Percentiles rank a stretch among this genome's conserved stretches.
These are phyloP conservation scores for Dendrobium chrysotoxum DNA, from an alignment of 106 monocot genomes.

Conservation along the genomic window DNA sequence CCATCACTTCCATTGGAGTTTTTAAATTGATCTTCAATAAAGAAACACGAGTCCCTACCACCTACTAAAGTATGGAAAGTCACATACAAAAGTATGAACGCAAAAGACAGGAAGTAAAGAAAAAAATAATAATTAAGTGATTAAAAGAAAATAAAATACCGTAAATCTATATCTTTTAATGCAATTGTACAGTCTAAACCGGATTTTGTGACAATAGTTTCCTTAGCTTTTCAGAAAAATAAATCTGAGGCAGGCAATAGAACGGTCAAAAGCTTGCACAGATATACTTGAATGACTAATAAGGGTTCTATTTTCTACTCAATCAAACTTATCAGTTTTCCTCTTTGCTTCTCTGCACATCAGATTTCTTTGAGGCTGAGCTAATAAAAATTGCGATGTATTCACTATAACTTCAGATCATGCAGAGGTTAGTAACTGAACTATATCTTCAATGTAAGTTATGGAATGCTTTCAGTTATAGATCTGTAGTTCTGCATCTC, in stretches of 20 bases:
- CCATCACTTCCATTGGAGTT: too few relatives aligned
- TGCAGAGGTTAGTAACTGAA: background rate
- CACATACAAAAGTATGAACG: too few relatives aligned
- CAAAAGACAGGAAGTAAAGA: too few relatives aligned
- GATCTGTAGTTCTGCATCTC: too few relatives aligned
- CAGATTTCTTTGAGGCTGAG: background rate
- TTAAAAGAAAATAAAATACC: background rate
- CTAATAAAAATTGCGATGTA: background rate
- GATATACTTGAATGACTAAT: background rate
- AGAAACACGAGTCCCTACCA: background rate
- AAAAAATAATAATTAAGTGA: background rate
- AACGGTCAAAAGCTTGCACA: background rate
- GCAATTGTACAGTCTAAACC: background rate
- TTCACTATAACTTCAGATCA: background rate
- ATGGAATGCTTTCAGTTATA: too few relatives aligned
- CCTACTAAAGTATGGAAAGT: background rate
- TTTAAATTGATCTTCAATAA: background rate
- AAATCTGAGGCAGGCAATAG: background rate
- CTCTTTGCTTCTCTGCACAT: background rate
- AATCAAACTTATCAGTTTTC: background rate
- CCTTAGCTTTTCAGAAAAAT: background rate
- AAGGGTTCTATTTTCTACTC: background rate
- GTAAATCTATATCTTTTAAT: background rate
- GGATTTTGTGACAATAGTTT: background rate
- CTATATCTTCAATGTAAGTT: too few relatives aligned